These are phyloP conservation scores for Termitomyces sp. DNA, from an alignment of 768 basidiomycete genomes.

Conservation along the genomic window DNA sequence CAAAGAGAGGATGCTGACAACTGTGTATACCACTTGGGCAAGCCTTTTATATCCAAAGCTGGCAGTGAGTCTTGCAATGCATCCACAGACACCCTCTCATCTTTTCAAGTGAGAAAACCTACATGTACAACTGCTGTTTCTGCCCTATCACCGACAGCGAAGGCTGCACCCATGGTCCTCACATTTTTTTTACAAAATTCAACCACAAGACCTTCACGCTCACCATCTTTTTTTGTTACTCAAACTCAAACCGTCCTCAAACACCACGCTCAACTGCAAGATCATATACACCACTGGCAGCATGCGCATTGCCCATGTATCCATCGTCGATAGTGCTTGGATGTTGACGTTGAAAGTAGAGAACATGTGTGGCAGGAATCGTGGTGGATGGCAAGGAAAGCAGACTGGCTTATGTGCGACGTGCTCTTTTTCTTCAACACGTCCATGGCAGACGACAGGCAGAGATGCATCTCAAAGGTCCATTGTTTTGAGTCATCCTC, in stretches of 20 bases:
- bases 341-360: slow-evolving; percentile 72
- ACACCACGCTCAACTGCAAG: slow-evolving; percentile 77
- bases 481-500: not conserved
- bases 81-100: not conserved
- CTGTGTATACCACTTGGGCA: slow-evolving; percentile 86
- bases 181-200: slow-evolving; percentile 83
- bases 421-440: not conserved
- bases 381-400: too few relatives aligned
- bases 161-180: slow-evolving; percentile 76
- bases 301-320: slow-evolving; percentile 84
- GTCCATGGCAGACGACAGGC: slow-evolving; percentile 40
- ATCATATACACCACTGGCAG: slow-evolving; percentile 96
- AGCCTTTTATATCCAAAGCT: slow-evolving; percentile 50
- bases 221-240: slow-evolving; percentile 68
- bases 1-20: slow-evolving; percentile 48
- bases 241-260: slow-evolving; percentile 12
- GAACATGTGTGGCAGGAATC: slow-evolving; percentile 37
- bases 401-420: slow-evolving; percentile 1
- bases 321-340: slow-evolving; percentile 71
- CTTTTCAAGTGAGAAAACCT: slow-evolving; percentile 56
- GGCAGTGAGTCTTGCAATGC: slow-evolving; percentile 46
- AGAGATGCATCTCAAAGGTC: slow-evolving; percentile 46
- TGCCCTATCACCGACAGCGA: slow-evolving; percentile 47
- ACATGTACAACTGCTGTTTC: slow-evolving; percentile 80
- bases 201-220: slow-evolving; percentile 58